Evolutionary conservation across 306 rosid genomes (phyloP).

Genomic region (Sophora flavescens): DNA sequence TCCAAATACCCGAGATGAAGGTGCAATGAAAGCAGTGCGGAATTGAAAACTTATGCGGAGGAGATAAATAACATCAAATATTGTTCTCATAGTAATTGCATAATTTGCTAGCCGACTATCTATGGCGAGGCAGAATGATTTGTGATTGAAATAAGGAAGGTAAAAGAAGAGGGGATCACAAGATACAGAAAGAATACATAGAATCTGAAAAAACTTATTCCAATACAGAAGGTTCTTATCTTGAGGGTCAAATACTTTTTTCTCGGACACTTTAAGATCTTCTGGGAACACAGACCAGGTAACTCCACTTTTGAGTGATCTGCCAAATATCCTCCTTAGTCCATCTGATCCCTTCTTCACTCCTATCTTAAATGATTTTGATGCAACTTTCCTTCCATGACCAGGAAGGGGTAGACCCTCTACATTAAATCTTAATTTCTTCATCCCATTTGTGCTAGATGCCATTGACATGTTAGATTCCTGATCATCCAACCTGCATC

Average conservation of each 20-base stretch:
- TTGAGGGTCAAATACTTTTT: conserved; percentile 79
- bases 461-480: conserved; percentile 57
- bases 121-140: conserved; percentile 74
- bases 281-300: conserved; percentile 73
- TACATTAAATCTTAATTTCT: conserved; percentile 58
- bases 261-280: conserved; percentile 79
- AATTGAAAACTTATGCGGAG: conserved; percentile 77
- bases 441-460: conserved; percentile 59
- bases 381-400: conserved; percentile 52
- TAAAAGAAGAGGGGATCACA: conserved; percentile 90
- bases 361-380: conserved; percentile 66
- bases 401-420: conserved; percentile 48
- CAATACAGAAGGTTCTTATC: conserved; percentile 80
- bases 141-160: conserved; percentile 76
- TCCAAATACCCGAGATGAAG: conserved; percentile 92
- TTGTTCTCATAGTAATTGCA: conserved; percentile 56
- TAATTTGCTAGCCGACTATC: conserved; percentile 62
- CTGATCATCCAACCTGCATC: conserved; percentile 74
- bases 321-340: conserved; percentile 66
- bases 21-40: conserved; percentile 88
- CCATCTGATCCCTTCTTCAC: conserved; percentile 80
- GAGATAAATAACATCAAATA: conserved; percentile 69
- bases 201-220: conserved; percentile 82
- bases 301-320: conserved; percentile 71
- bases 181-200: conserved; percentile 78